These are phyloP conservation scores for Trichaptum fuscoviolaceum DNA, from an alignment of 768 basidiomycete genomes.

Conservation along the genomic window DNA sequence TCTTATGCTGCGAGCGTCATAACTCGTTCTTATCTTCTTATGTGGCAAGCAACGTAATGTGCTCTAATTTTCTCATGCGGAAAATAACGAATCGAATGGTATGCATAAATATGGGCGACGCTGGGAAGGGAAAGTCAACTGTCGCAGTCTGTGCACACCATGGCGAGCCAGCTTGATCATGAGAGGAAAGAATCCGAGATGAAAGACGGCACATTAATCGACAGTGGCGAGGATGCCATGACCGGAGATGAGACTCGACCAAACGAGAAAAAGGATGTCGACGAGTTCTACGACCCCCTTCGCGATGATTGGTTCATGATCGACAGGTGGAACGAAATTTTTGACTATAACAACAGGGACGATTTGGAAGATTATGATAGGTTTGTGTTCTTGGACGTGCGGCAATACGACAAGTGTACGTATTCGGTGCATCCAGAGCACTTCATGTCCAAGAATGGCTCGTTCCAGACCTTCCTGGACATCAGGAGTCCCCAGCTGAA, in stretches of 20 bases:
- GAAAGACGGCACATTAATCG: neutral
- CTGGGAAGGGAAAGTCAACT: neutral
- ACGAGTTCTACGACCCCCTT: conserved; percentile 18
- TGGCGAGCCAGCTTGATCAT: too few species aligned
- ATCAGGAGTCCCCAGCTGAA: conserved; percentile 56
- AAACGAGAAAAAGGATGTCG: conserved; percentile 17
- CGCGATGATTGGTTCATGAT: conserved; percentile 21
- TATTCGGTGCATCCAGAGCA: conserved; percentile 17
- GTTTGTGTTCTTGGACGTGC: conserved; percentile 22
- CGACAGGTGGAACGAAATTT: conserved; percentile 13
- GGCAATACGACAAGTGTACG: conserved; percentile 12
- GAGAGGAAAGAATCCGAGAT: too few species aligned
- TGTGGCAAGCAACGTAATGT: too few species aligned
- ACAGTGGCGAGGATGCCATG: neutral
- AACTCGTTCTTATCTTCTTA: too few species aligned
- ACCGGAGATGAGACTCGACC: neutral
- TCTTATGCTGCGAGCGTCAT: too few species aligned
- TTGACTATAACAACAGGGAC: neutral
- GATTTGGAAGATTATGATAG: conserved; percentile 13
- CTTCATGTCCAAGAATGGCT: too few species aligned
- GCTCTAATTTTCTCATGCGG: too few species aligned
- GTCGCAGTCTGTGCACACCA: neutral
- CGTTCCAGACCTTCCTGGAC: conserved; percentile 15
- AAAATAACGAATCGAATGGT: neutral
- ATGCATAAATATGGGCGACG: neutral